Evolutionary conservation across 129 eudicot species (phyloP).

Genomic region (Helianthus annuus): HanXRQr2.0-SUNRISE NC_035435.2:167549388-167549887

Average conservation of each 20-base stretch:
- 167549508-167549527: constrained; percentile 98
- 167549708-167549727: constrained; percentile 98
- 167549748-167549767: constrained; percentile 93
- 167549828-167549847: constrained; percentile 4
- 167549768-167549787: constrained; percentile 93
- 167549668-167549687: constrained; percentile 99
- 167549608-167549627: constrained; percentile 8
- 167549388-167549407: constrained; percentile 68
- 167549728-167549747: constrained; percentile 99
- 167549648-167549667: constrained; percentile 99
- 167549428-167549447: constrained; percentile 99
- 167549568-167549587: not conserved
- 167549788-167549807: constrained; percentile 98
- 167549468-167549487: constrained; percentile 97
- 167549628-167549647: constrained; percentile 8
- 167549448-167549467: constrained; percentile 93
- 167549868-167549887: constrained; percentile 14
- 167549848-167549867: not conserved
- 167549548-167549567: constrained; percentile 15
- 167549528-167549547: constrained; percentile 99
- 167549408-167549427: constrained; percentile 97
- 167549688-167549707: constrained; percentile 99
- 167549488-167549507: constrained; percentile 78
- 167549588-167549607: not conserved
- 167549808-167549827: constrained; percentile 48